Evolutionary conservation across 805 yeast species (phyloP), one percentile per base, ranked within the genome.

Genomic region (Metschnikowia peoriensis): DNA sequence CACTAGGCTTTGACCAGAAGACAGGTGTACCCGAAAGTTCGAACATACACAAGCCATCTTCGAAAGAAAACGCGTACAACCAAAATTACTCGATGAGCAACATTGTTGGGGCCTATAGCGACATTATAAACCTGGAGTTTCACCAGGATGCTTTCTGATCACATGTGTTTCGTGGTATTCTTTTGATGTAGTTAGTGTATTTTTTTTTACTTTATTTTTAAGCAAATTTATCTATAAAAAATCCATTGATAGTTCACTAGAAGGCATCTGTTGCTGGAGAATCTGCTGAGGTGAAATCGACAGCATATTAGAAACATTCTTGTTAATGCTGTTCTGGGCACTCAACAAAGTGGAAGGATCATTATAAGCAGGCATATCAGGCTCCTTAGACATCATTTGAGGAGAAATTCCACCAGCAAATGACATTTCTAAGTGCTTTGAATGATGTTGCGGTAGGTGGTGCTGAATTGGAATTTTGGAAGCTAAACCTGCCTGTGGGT

Each of bases 241-340:
- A 37, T 70, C 73, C 63, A 70, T 47, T 59, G 54, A 42, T 17
- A 53, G 39, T 27, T 56, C 59, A 29, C 42, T 50, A 15, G 47
- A 51, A 27, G 57, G 58, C 12, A 50, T 55, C 52, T 64, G 65
- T 58, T 67, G 75, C 58, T 62, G 75, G 42, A 70, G 63, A 11
- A 73, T 63, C 49, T 72, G 76, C 53, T 71, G 78, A 3, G 77
- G 77, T 1, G 77, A 71, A 17, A 73, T 66, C 7, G 66, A 57
- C 59, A 51, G 58, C 40, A 45, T 41, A 42, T 39, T 45, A 12
- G 37, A 27, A 6, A 27, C 52, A 34, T 38, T 29, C 28, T 44
- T 44, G 17, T 32, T 17, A 15, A 41, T 34, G 16, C 27, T 34
- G 16, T 22, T 44, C 22, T 47, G 50, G 32, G 44, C 14, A 32